Evolutionary conservation across 208 protist genomes (phyloP), one percentile per base, ranked within the genome.

Genomic region (Acanthamoeba sp.): DNA sequence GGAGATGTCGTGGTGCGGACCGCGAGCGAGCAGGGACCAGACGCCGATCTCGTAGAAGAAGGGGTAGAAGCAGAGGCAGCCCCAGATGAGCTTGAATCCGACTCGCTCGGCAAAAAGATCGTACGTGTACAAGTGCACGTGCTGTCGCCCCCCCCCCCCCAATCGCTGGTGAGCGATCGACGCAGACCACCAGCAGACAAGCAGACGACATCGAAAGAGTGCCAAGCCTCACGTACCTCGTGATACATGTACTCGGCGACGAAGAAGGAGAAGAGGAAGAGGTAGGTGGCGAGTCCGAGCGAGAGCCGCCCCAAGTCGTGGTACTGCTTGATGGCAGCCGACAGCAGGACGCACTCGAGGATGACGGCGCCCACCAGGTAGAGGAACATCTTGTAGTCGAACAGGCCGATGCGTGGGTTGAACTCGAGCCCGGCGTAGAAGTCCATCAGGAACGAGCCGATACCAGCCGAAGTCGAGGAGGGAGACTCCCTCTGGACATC

Each of bases 31-130:
- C n/a, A 78, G 32, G 34, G 69, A 22, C 69, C 69, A 78, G 16
- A 78, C 69, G 69, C 69, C 69, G 18, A 78, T n/a, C n/a, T 22
- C 34, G 69, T 78, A 78, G 69, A 78, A 78, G 36, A 78, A 78
- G 69, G 69, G 69, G 36, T 78, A 78, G 69, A 78, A 78, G 69
- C 69, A 78, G 16, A 78, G 69, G n/a, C 69, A 78, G 69, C 69
- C 69, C 69, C 69, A 78, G 29, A 42, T 78, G 34, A 78, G 36
- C 69, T 78, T 78, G 34, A 78, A 45, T 16, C 69, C 69, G 14
- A 78, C 69, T 12, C 36, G 29, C 69, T 78, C 69, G 24, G 29
- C 69, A 38, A 78, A 78, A 5, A 78, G 36, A 4, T 78, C 69
- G 69, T 78, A 78, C 69, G 69, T 78, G 69, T 45, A 78, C 29